These are phyloP conservation scores for Moringa oleifera DNA, from an alignment of 345 rosid genomes.

Conservation along the genomic window DNA sequence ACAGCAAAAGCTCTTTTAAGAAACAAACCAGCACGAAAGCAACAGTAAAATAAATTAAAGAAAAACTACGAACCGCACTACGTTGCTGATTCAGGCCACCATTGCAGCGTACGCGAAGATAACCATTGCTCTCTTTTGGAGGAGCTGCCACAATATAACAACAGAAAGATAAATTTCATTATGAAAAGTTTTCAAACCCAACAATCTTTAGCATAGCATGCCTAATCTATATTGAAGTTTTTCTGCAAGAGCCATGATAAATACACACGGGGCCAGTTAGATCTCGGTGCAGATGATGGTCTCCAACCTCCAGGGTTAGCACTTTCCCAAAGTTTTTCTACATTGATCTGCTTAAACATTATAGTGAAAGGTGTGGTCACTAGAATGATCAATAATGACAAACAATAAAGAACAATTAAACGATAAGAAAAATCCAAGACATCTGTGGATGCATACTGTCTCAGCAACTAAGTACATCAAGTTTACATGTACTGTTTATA, in stretches of 20 bases:
- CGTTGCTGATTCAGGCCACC: slow-evolving; percentile 99
- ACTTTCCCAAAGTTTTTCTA: slow-evolving; percentile 83
- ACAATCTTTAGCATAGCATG: background rate
- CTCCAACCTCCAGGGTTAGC: slow-evolving; percentile 86
- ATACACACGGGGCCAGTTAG: slow-evolving; percentile 84
- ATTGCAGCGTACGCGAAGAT: slow-evolving; percentile 94
- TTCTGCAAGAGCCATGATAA: slow-evolving; percentile 19
- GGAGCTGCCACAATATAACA: slow-evolving; percentile 63
- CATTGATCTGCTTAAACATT: slow-evolving; percentile 47
- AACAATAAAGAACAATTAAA: background rate
- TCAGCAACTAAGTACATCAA: background rate
- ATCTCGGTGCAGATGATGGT: slow-evolving; percentile 96
- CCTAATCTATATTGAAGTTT: slow-evolving; percentile 10
- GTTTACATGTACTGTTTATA: background rate
- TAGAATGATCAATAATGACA: background rate
- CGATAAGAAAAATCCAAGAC: background rate
- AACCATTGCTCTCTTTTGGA: slow-evolving; percentile 71
- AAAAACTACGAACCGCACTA: slow-evolving; percentile 66
- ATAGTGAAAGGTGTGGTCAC: slow-evolving; percentile 4
- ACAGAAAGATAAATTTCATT: background rate
- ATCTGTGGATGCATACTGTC: background rate
- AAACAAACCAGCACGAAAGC: background rate
- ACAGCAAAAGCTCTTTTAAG: too few species aligned
- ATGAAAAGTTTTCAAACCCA: background rate
- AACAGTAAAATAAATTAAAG: background rate